These are phyloP conservation scores for Cadophora sp. DNA, from an alignment of 2,329 filamentous ascomycete genomes.

Conservation along the genomic window DNA sequence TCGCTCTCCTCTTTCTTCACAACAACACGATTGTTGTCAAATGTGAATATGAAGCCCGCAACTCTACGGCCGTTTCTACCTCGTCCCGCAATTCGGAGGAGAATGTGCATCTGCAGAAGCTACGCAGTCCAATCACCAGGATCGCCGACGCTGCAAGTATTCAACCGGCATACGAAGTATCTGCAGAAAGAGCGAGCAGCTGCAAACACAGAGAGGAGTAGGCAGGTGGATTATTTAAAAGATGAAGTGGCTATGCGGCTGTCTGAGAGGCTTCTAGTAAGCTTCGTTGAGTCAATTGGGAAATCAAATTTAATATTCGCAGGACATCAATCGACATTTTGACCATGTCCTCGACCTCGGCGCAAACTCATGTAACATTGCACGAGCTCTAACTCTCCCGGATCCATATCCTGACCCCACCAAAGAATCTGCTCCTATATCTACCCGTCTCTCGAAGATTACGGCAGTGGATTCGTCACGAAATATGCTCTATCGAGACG, in stretches of 20 bases:
- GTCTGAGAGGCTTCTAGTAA: constrained; percentile 82
- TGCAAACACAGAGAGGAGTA: constrained; percentile 69
- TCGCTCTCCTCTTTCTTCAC: constrained; percentile 9
- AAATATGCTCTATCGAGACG: constrained; percentile 81
- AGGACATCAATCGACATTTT: constrained; percentile 94
- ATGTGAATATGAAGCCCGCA: constrained; percentile 37
- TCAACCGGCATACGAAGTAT: constrained; percentile 88
- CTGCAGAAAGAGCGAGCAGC: constrained; percentile 90
- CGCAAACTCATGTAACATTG: constrained; percentile 95
- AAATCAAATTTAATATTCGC: constrained; percentile 27
- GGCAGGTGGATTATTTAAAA: constrained; percentile 89
- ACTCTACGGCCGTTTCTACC: constrained; percentile 36
- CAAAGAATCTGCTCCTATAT: constrained; percentile 66
- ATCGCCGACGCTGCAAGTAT: constrained; percentile 83
- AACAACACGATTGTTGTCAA: constrained; percentile 9
- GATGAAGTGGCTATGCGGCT: constrained; percentile 88
- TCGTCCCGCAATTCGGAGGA: constrained; percentile 29
- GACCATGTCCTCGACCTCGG: constrained; percentile 88
- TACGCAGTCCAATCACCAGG: constrained; percentile 84
- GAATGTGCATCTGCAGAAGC: constrained; percentile 49
- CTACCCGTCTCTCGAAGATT: constrained; percentile 74
- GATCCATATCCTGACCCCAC: constrained; percentile 67
- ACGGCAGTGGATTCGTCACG: constrained; percentile 84
- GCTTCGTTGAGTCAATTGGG: constrained; percentile 29
- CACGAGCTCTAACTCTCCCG: constrained; percentile 75